Base-by-base conservation (phyloP, 139 green algal genomes). In the Picochlorum costavermella region DNA sequence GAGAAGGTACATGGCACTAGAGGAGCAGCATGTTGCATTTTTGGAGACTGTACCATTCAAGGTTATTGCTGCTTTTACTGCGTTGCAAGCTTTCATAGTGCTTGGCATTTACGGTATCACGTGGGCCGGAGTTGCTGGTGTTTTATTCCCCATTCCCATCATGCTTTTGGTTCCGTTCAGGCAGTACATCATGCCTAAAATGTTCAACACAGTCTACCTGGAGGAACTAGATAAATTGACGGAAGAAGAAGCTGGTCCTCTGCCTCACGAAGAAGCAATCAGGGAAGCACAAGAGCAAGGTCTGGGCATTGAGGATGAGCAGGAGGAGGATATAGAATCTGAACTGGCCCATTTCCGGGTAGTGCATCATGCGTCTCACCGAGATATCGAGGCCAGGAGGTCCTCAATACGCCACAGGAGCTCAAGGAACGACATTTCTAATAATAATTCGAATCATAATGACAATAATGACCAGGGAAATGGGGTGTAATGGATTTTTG, bases 101-200 rank as follows among this genome's bases (percentile, higher is more conserved):
- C 66, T 50, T 2, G 62, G 30, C 5, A 76, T 88, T 0, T 92
- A 82, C 44, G 81, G 68, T 5, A 69, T 92, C 20, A 88, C 85
- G 0, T 83, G 69, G 75, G 67, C 78, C 16, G 68, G 71, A 50
- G n/a, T 85, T 49, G 60, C 43, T 8, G 58, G 67, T 3, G 69
- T 90, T 59, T 51, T 80, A 36, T 96, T 96, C 56, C 89, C 89
- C 0, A 25, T 96, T 12, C 79, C 80, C 50, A 94, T 96, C 74
- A 85, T 95, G 72, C 56, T 68, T 33, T 73, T 96, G 26, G 76
- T 95, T 6, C 87, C 89, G 5, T 36, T 90, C 26, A 69, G 88
- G 20, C 67, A 82, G 46, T 87, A 81, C 53, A 11, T 89, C 31
- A 72, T 95, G 72, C 76, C 81, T 9, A 68, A 69, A 37, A 40